Base-by-base conservation (phyloP, 2,329 filamentous ascomycete species). In the Blastomyces percursus region DNA sequence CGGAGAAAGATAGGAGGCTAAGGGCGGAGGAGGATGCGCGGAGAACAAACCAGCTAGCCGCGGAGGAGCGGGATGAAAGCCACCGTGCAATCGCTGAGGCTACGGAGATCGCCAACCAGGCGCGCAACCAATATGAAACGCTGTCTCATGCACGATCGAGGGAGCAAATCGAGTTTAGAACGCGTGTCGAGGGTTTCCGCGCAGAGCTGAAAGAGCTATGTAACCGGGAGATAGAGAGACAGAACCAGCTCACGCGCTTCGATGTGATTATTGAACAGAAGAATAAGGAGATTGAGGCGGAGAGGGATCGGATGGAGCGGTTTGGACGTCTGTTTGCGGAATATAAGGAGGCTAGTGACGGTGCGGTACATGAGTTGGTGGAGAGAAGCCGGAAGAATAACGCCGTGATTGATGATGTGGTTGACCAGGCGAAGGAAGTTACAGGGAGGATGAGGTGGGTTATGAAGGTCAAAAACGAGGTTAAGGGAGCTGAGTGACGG, bases 371-470 rank as follows among this genome's bases (percentile, higher is more conserved):
- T 24, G 68, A 71, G 0, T 65, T 74, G 52, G 68, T 75, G 57
- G 71, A 74, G 50, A 70, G 66, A 14, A 68, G 69, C 16, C 68
- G 67, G 42, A 64, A 66, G 55, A 73, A 71, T 35, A 70, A 74
- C 66, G 67, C 65, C 5, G 70, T 65, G 27, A 72, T 79, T 30
- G 71, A 77, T 24, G 66, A 70, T 8, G 72, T 72, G 44, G 69
- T 80, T 48, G 71, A 70, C 38, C 74, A 77, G 24, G 68, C 80
- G 66, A 74, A 73, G 56, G 72, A 76, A 62, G 74, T 75, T 1
- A 73, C 76, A 61, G 77, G 71, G 2, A 70, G 76, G 65, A 80
- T 81, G 79, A 78, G 72, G 66, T 80, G 79, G 77, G 74, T 74
- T n/a, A 75, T 80, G 59, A 77, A 75, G 44, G 69, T 80, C 61